Base-by-base conservation (phyloP, 495 filamentous ascomycete species). In the Aspergillus incahuasiensis region DNA sequence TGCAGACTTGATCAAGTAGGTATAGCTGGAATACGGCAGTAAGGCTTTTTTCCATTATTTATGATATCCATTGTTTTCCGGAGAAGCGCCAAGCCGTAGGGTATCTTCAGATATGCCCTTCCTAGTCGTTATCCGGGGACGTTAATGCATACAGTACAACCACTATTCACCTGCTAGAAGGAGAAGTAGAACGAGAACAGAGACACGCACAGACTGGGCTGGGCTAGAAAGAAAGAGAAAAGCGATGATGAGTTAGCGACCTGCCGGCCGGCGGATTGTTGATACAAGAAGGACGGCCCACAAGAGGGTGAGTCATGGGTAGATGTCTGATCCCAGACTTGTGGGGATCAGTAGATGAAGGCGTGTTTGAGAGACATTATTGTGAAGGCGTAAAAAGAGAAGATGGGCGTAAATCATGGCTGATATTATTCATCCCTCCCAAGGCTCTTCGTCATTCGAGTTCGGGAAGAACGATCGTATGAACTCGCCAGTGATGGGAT, bases 401-500 rank as follows among this genome's bases (percentile, higher is more conserved):
- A 28, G 7, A 48, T 21, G 15, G 15, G 18, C 13, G 15, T 16
- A 9, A 40, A 18, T 40, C 11, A 16, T 50, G 12, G 40, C 32
- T 35, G 32, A 35, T 35, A 2, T 16, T 11, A 24, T 16, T 50
- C 19, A 15, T 11, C 6, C 15, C 32, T 52, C 58, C 58, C 60
- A 63, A 15, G 58, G 48, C 0, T 61, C 62, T 40, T 70, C 70
- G 3, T 69, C 69, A 11, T 51, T 58, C 9, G 60, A 43, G 5
- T 61, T 21, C 4, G 74, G 73, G 63, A 77, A 77, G 64, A 77
- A 77, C 18, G 73, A 72, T 11, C 70, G 62, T 48, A 77, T 76
- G 19, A 77, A 77, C 45, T 76, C 69, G 16, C 72, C 72, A 32
- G 66, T 70, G 50, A 77, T 75, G 20, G 73, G 73, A 51, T 77